Evolutionary conservation across 2,329 filamentous ascomycete species (phyloP), one percentile per base, ranked within the genome.

Genomic region (Rutstroemia sp.): DNA sequence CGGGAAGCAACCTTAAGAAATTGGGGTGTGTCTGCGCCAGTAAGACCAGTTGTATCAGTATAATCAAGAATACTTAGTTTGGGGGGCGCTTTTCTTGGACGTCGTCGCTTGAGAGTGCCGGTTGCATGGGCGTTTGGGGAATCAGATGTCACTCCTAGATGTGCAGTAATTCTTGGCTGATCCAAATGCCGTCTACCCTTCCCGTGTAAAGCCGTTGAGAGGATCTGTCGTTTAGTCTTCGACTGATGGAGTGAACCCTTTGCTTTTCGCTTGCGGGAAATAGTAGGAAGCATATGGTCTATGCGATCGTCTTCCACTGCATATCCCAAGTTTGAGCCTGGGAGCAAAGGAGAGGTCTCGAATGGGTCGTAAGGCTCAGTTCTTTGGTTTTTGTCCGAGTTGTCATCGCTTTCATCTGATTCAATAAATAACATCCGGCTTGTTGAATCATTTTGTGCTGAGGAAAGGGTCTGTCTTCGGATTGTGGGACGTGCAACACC

Each of bases 1-100:
- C 83, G 80, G 45, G 81, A 82, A 51, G 83, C 83, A 64, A 87
- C 76, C 58, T 76, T 81, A 37, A 87, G 70, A 60, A 86, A 86
- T 2, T 67, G 69, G 1, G 83, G 83, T 0, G 81, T 23, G n/a
- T 50, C 21, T 42, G 14, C 41, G 3, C 52, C 47, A 19, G 41
- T 37, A 14, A 44, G 27, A 12, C 21, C 38, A 34, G 64, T 2
- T 72, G 66, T 59, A 78, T 76, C 46, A 21, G 54, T 72, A 21
- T 83, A 76, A 67, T 86, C 83, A n/a, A 86, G 65, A 55, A 86
- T 84, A 61, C 83, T 78, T 19, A 86, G 72, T 19, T 67, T 69
- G 3, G 80, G 79, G n/a, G 77, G 70, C 5, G 7, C 14, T 23
- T 51, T 51, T 34, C 27, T 50, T 3, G 5, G 53, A 8, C 47